Conservation (phyloP, 2,329 filamentous ascomycete genomes). For the Colletotrichum siamense region DNA sequence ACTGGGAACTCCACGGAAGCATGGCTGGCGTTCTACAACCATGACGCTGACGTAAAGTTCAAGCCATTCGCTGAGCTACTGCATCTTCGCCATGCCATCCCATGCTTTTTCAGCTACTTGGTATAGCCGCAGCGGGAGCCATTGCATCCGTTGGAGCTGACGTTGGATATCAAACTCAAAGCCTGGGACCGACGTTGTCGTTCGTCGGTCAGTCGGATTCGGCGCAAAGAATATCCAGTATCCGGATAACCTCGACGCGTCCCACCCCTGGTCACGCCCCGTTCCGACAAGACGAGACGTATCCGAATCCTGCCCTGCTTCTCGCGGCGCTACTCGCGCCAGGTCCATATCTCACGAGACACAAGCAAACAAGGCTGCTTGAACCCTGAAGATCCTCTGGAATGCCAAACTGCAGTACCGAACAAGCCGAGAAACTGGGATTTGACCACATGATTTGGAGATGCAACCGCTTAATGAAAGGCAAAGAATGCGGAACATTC, state of each 20-base stretch:
- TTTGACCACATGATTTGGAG: slow-evolving; percentile 13
- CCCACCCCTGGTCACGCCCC: not conserved
- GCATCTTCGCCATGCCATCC: not conserved
- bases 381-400: slow-evolving; percentile 21
- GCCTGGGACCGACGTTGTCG: not conserved
- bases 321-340: slow-evolving; percentile 2
- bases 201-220: not conserved
- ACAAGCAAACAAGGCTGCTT: slow-evolving; percentile 7
- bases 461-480: not conserved
- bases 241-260: not conserved
- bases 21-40: not conserved
- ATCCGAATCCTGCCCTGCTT: not conserved
- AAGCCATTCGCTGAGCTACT: slow-evolving; percentile 6
- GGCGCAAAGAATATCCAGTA: slow-evolving; percentile 11
- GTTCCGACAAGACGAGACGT: not conserved
- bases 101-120: not conserved
- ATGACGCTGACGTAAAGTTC: not conserved
- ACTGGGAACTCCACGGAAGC: not conserved
- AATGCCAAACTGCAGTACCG: not conserved
- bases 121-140: not conserved
- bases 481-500: not conserved
- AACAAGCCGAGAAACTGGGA: slow-evolving; percentile 5
- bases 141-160: not conserved
- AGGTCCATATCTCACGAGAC: not conserved
- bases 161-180: not conserved